Evolutionary conservation across 2,329 filamentous ascomycete species (phyloP), one percentile per base, ranked within the genome.

Genomic region (Paecilomyces sp.): DNA sequence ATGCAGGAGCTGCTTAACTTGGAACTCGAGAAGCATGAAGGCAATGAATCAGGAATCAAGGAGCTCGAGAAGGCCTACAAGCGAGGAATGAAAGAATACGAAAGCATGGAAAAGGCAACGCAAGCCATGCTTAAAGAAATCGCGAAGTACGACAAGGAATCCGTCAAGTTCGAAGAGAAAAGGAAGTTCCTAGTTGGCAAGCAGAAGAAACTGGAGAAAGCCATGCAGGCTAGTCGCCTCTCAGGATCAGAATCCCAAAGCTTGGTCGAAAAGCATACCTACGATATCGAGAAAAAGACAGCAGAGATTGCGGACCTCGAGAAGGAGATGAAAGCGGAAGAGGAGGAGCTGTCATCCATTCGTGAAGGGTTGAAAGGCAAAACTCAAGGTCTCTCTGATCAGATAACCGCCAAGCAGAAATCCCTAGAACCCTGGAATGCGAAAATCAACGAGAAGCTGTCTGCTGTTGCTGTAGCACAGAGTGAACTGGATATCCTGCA

Each of bases 81-180:
- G 67, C 85, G 86, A 59, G 90, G 89, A n/a, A 84, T 83, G 65
- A 95, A 92, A 68, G 89, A 95, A 63, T 92, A 88, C 64, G 92
- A 95, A 65, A 80, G 81, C 1, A 85, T 95, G 64, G 91, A 96
- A 66, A 93, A 95, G 75, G 83, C 90, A 57, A 87, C 88, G 0
- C 90, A 97, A 66, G 82, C 80, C 28, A 81, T 96, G 58, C 79
- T 88, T 62, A 96, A 96, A 71, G 91, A 97, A 71, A 87, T 94
- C 77, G 87, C 91, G 53, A 93, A 92, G 71, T 92, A 95, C 63
- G 95, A 99, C 70, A 96, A 97, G 71, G 94, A 97, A 71, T 88
- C 88, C 24, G 94, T 99, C 75, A 99, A 99, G 71, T 92, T 96
- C 66, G 93, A 97, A 65, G 95, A 99, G 75, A 97, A 97, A 81